Evolutionary conservation across 2,329 filamentous ascomycete genomes (phyloP).

Genomic region (Calonectria hongkongensis): DNA sequence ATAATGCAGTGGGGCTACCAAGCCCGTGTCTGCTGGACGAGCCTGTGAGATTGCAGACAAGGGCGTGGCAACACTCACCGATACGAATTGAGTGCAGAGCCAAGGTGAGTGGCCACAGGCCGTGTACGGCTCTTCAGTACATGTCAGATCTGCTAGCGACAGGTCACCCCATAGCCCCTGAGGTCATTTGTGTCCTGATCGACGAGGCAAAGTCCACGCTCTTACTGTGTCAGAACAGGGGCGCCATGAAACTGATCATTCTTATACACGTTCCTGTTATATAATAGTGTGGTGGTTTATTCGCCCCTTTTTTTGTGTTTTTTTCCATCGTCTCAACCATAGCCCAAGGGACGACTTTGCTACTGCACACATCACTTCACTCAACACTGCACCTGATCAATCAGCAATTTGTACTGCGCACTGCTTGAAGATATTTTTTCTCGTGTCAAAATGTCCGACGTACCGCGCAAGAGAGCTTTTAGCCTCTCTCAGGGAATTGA

Average conservation of each 20-base stretch:
- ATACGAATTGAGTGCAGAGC: constrained; percentile 4
- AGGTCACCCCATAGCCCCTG: constrained; percentile 24
- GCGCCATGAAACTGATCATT: background rate
- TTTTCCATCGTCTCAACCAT: constrained; percentile 30
- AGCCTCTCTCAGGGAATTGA: constrained; percentile 23
- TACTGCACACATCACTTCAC: background rate
- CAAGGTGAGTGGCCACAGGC: constrained; percentile 12
- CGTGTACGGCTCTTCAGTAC: background rate
- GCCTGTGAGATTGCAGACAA: background rate
- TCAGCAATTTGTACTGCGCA: background rate
- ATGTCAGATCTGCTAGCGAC: constrained; percentile 17
- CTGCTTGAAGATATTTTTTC: background rate
- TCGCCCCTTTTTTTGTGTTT: background rate
- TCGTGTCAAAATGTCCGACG: constrained; percentile 8
- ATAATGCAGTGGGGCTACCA: background rate
- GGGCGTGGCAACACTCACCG: constrained; percentile 6
- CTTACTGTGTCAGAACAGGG: background rate
- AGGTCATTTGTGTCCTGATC: constrained; percentile 12
- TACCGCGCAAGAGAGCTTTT: background rate
- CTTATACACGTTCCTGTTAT: constrained; percentile 14
- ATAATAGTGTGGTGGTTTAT: constrained; percentile 7
- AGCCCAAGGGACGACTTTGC: constrained; percentile 9
- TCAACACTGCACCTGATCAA: background rate
- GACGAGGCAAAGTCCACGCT: background rate
- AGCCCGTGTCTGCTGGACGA: background rate